These are phyloP conservation scores for Jacaranda copaia DNA, from an alignment of 257 asterid species.

Conservation along the genomic window DNA sequence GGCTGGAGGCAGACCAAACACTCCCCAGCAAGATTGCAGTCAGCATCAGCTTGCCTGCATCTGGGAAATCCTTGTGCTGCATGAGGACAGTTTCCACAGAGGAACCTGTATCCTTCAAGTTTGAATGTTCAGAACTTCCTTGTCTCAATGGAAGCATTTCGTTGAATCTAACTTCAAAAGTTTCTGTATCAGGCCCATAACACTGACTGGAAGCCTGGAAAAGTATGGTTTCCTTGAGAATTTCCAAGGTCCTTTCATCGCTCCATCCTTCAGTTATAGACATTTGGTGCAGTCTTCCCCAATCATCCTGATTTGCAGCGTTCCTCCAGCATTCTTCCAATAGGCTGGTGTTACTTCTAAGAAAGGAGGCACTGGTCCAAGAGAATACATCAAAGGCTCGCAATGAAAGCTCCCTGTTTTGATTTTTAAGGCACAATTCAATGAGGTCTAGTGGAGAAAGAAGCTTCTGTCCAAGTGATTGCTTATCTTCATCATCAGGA, in stretches of 20 bases:
- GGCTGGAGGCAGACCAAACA: conserved; percentile 26
- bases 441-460: conserved; percentile 85
- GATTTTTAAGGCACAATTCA: conserved; percentile 71
- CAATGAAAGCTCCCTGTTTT: conserved; percentile 61
- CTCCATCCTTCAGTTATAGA: conserved; percentile 81
- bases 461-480: conserved; percentile 56
- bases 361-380: conserved; percentile 85
- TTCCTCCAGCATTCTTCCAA: conserved; percentile 97
- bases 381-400: conserved; percentile 85
- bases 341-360: conserved; percentile 68
- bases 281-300: conserved; percentile 67
- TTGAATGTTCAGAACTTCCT: conserved; percentile 46
- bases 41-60: conserved; percentile 88
- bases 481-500: conserved; percentile 64
- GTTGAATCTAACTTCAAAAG: conserved; percentile 69
- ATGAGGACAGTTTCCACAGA: conserved; percentile 75
- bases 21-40: conserved; percentile 77
- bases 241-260: conserved; percentile 66
- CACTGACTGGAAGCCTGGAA: conserved; percentile 83
- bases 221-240: conserved; percentile 67
- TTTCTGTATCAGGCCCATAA: conserved; percentile 73
- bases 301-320: conserved; percentile 88
- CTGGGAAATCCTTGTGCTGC: conserved; percentile 91
- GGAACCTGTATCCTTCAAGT: conserved; percentile 45
- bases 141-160: conserved; percentile 74